These are phyloP conservation scores for Boletellus ananiceps DNA, from an alignment of 768 basidiomycete genomes.

Conservation along the genomic window DNA sequence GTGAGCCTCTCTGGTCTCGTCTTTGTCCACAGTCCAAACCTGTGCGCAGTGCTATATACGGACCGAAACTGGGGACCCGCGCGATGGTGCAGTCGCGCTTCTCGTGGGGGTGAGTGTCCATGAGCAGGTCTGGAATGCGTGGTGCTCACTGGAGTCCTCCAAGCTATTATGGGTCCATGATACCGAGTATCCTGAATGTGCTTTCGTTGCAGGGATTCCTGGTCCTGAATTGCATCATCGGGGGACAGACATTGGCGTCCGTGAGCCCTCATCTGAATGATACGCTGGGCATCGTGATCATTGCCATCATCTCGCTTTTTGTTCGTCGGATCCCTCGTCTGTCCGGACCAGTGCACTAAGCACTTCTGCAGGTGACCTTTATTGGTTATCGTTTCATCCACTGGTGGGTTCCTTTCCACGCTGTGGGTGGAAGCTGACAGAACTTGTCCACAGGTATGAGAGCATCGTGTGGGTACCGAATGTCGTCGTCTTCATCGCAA, in stretches of 20 bases:
- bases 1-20: constrained; percentile 19
- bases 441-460: constrained; percentile 53
- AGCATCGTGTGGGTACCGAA: constrained; percentile 75
- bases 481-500: constrained; percentile 61
- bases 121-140: constrained; percentile 10
- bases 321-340: constrained; percentile 15
- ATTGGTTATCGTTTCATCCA: constrained; percentile 61
- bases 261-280: constrained; percentile 34
- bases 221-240: constrained; percentile 56
- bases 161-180: constrained; percentile 38
- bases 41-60: constrained; percentile 41
- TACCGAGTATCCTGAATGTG: constrained; percentile 45
- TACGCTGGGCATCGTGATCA: constrained; percentile 32
- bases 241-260: constrained; percentile 55
- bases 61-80: constrained; percentile 52
- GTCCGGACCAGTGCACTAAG: not conserved
- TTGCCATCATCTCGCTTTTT: constrained; percentile 28
- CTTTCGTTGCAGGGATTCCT: constrained; percentile 53
- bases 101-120: constrained; percentile 41
- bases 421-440: not conserved
- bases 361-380: constrained; percentile 46
- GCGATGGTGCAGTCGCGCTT: constrained; percentile 56
- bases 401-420: constrained; percentile 33
- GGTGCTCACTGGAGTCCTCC: constrained; percentile 1
- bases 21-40: not conserved